Evolutionary conservation across 2,329 filamentous ascomycete species (phyloP), one percentile per base, ranked within the genome.

Genomic region (Talaromyces amestolkiae): DNA sequence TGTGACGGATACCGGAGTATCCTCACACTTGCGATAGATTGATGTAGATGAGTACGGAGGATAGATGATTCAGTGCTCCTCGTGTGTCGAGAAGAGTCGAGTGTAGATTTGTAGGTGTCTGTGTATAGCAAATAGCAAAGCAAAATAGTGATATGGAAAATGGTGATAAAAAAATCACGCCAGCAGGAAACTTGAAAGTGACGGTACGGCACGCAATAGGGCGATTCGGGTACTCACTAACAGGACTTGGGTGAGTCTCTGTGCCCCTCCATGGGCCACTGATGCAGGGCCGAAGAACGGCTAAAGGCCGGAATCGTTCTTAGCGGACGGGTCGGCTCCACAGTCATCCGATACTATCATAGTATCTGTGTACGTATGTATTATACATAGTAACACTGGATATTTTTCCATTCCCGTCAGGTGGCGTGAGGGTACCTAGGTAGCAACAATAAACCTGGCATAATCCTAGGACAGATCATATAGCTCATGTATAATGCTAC

Each of bases 301-400:
- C 60, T 63, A 56, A 63, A 54, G 43, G 35, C 60, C 60, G 60
- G 49, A 63, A 63, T 53, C 37, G 24, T 31, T 56, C 35, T 56
- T 24, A 37, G 49, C 27, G 49, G 24, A 33, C 49, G 49, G 49
- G 27, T 53, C 51, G 7, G 11, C n/a, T 37, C 53, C 53, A 56
- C 53, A 7, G 53, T 37, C 53, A 22, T 39, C 53, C 53, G 33
- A 56, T 56, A 56, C 19, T 31, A 33, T 3, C 24, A 24, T n/a
- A 19, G 2, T 22, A 47, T 22, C 1, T 22, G 22, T 22, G 22
- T 22, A 22, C 22, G 22, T 22, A 22, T 22, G 22, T 22, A 22
- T 22, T 22, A 22, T 24, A 27, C 22, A 43, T 4, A 17, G 8
- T 33, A 31, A 31, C 19, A 53, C 49, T 17, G 49, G 27, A 33